Percentiles rank a stretch among this genome's conserved stretches.
Evolutionary conservation across 1,284 basidiomycete genomes (phyloP).

Genomic region (Exobasidium rhododendri): DNA sequence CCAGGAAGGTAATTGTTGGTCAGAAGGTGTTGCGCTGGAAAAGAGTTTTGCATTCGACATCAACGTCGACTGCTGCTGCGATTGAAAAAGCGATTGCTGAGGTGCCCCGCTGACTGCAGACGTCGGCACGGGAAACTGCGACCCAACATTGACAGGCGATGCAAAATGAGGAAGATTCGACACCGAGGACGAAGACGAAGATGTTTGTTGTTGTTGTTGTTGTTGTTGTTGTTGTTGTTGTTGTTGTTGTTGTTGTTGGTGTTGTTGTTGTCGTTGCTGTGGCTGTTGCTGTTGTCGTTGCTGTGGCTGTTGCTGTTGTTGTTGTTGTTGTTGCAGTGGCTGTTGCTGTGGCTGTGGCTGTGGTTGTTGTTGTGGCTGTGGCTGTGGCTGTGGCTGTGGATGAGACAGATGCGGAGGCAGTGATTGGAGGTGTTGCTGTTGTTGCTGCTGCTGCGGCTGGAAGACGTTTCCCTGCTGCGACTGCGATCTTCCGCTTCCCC

Average conservation of each 20-base stretch:
- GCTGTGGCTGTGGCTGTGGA: not conserved
- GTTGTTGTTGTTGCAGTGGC: not conserved
- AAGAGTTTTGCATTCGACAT: not conserved
- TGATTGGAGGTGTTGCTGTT: not conserved
- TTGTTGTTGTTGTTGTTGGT: slow-evolving; percentile 18
- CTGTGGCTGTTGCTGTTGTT: not conserved
- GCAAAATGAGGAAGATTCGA: not conserved
- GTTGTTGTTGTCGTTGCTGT: no score
- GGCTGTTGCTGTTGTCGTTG: not conserved
- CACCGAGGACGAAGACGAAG: no score
- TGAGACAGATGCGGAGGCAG: not conserved
- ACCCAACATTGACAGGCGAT: not conserved
- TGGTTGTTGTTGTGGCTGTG: not conserved
- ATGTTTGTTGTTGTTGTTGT: not conserved
- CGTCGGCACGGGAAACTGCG: no score
- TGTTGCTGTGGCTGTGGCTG: slow-evolving; percentile 1
- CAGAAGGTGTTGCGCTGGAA: not conserved
- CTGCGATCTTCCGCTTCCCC: not conserved
- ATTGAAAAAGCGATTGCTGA: not conserved
- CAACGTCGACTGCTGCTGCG: not conserved
- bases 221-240: not conserved
- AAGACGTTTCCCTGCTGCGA: not conserved
- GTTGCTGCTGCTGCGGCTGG: slow-evolving; percentile 7
- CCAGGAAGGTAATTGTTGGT: not conserved
- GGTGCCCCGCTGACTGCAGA: not conserved